Conservation (phyloP, 73 alveolate species). For the Paramecium primaurelia region DNA sequence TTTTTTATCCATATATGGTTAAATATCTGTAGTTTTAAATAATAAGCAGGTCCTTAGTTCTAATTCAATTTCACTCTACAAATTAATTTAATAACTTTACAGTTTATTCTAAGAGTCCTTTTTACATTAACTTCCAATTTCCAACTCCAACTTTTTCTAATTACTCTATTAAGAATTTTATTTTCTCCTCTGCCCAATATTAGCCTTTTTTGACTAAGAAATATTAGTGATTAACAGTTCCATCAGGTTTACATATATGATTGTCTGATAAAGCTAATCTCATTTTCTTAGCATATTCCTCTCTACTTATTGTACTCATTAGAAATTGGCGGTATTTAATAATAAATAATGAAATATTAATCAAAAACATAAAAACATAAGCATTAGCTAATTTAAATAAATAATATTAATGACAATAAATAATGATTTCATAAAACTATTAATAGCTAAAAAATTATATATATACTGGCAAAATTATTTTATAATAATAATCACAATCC, state of each 20-base stretch:
- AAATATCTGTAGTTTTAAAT: constrained; percentile 11
- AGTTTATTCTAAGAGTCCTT: background rate
- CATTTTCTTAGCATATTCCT: constrained; percentile 44
- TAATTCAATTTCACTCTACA: constrained; percentile 35
- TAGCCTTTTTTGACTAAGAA: constrained; percentile 36
- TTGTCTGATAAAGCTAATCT: constrained; percentile 26
- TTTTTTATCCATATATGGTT: constrained; percentile 11
- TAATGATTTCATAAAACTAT: constrained; percentile 70
- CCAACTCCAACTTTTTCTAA: constrained; percentile 29
- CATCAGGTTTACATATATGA: constrained; percentile 35
- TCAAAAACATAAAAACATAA: background rate
- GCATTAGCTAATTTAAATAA: too few species aligned
- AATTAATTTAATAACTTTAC: background rate
- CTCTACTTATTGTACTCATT: constrained; percentile 6
- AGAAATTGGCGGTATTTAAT: background rate
- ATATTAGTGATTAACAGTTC: constrained; percentile 20
- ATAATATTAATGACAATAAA: background rate
- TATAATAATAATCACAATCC: background rate
- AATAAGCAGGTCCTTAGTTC: constrained; percentile 23
- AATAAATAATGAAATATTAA: background rate
- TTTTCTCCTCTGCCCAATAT: constrained; percentile 22
- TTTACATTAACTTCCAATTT: constrained; percentile 16
- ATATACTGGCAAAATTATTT: constrained; percentile 65
- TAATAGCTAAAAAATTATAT: background rate
- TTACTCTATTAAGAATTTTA: background rate